Percentiles rank a stretch among this genome's conserved stretches.
phyloP scores from a whole-genome alignment of 148 eudicot genomes.

The Euryodendron excelsum region DNA sequence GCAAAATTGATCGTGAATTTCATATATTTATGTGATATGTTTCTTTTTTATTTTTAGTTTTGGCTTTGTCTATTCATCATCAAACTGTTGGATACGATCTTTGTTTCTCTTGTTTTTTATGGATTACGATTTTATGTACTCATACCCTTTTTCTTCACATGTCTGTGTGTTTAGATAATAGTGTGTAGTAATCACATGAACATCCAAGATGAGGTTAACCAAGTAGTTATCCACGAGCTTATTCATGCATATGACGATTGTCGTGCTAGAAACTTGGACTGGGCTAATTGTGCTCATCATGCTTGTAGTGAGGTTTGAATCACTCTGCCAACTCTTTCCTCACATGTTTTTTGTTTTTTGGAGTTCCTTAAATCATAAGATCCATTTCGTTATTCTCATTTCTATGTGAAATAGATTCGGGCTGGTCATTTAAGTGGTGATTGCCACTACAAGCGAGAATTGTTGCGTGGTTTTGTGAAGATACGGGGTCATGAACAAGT shows the following conservation, averaged over 20 bases:
- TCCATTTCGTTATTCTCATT: background rate
- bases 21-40: background rate
- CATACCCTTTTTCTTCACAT: background rate
- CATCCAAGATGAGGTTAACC: slow-evolving; percentile 81
- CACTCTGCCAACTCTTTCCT: background rate
- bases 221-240: slow-evolving; percentile 90
- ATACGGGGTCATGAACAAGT: slow-evolving; percentile 89
- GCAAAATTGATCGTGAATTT: background rate
- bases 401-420: slow-evolving; percentile 50
- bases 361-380: slow-evolving; percentile 2
- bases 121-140: background rate
- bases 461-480: slow-evolving; percentile 79
- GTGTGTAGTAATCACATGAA: slow-evolving; percentile 76
- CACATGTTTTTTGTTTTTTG: slow-evolving; percentile 1
- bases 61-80: background rate
- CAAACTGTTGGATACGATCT: background rate
- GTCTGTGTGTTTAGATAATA: slow-evolving; percentile 39
- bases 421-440: slow-evolving; percentile 99
- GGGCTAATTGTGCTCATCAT: slow-evolving; percentile 91
- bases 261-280: slow-evolving; percentile 79
- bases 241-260: slow-evolving; percentile 97
- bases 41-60: background rate
- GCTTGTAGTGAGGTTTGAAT: slow-evolving; percentile 84
- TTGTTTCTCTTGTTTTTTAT: background rate
- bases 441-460: slow-evolving; percentile 82